Percentiles rank a stretch among this genome's conserved stretches.
phyloP scores from a whole-genome alignment of 805 yeast genomes.

The Kodamaea fukazawae region DNA sequence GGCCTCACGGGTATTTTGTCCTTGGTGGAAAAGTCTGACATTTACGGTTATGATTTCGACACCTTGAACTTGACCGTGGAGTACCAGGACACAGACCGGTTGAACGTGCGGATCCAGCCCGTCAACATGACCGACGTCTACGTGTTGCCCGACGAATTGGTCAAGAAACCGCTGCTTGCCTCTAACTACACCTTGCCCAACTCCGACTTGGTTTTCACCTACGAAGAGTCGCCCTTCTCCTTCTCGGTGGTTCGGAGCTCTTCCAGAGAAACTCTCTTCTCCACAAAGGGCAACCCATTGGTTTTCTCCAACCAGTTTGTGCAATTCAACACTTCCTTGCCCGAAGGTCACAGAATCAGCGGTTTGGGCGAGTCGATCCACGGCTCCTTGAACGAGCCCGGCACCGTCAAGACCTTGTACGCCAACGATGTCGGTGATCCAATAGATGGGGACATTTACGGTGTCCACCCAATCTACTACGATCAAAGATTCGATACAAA shows the following conservation, averaged over 20 bases:
- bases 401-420: conserved; percentile 25
- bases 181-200: conserved; percentile 11
- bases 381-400: conserved; percentile 24
- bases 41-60: conserved; percentile 25
- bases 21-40: conserved; percentile 18
- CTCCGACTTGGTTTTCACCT: conserved; percentile 17
- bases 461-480: conserved; percentile 30
- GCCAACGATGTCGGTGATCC: conserved; percentile 28
- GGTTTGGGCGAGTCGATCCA: conserved; percentile 35
- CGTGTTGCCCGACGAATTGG: conserved; percentile 17
- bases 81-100: conserved; percentile 16
- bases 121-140: conserved; percentile 19
- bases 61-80: conserved; percentile 19
- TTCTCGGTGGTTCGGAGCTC: conserved; percentile 20
- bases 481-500: conserved; percentile 22
- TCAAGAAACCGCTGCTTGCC: conserved; percentile 15
- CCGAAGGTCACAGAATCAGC: conserved; percentile 22
- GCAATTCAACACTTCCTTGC: conserved; percentile 28
- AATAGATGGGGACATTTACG: conserved; percentile 29
- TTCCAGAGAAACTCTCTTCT: conserved; percentile 23
- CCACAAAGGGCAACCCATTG: conserved; percentile 27
- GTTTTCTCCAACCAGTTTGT: conserved; percentile 32
- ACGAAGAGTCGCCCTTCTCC: conserved; percentile 12
- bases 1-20: conserved; percentile 17
- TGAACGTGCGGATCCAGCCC: conserved; percentile 22